Base-by-base conservation (phyloP, 768 basidiomycete species). In the Xerocomellus chrysenteron region DNA sequence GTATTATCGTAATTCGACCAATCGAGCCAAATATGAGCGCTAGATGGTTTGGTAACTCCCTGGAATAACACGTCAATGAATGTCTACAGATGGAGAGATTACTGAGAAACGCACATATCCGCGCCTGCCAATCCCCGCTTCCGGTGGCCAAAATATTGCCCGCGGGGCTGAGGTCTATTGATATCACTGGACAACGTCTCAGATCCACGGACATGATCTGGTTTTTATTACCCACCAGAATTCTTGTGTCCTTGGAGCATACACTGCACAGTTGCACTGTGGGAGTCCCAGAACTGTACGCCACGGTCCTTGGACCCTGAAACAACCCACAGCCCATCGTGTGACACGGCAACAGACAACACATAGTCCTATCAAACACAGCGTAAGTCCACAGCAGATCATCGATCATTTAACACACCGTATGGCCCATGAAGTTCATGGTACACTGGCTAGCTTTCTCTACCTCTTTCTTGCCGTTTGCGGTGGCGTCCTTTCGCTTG, bases 221-320 rank as follows among this genome's bases (percentile, higher is more conserved):
- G 30, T 21, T 21, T 37, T 37, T n/a, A 60, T 24, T 35, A 71
- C 82, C 35, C 61, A 84, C 84, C 84, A 45, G 84, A 84, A 66
- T 88, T 88, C 74, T 87, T 82, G 66, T 78, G 80, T 13, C 71
- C 86, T 70, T 98, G 95, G 33, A 99, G 78, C 89, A 96, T 93
- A 66, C 92, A 88, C 71, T 98, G 95, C 65, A 94, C 88, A 41
- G 85, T 82, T 40, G 84, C 87, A 13, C 80, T 81, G 60, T 82
- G 79, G 50, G 91, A 84, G 68, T 95, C 92, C 87, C 91, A 93
- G 69, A 96, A 94, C 71, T 95, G 92, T 53, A 99, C 94, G 1
- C 93, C 90, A 13, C 97, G 89, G 70, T 99, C 97, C 75, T 98
- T 98, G 36, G 86, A 88, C 50, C 97, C 96, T 12, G 92, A 94